Percentiles rank a stretch among this genome's conserved stretches.
These are phyloP conservation scores for Chytriomyces confervae DNA, from an alignment of 192 early-diverging fungal genomes.

Conservation along the genomic window DNA sequence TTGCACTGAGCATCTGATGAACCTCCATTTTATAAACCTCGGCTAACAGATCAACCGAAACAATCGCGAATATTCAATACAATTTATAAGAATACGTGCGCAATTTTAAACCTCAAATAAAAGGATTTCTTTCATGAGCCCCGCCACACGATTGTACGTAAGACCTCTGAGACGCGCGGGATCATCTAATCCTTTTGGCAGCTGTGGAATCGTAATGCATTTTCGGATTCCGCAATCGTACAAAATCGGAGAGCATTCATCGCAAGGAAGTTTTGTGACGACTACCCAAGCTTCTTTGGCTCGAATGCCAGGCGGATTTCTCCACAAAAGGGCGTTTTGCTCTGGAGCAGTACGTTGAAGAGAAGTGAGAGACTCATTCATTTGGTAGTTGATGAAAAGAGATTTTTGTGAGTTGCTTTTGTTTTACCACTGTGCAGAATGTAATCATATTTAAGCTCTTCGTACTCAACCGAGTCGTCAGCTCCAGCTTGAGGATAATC, in stretches of 20 bases:
- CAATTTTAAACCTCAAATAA: slow-evolving; percentile 35
- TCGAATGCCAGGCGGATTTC: slow-evolving; percentile 35
- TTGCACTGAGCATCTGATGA: too few species aligned
- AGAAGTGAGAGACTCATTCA: too few species aligned
- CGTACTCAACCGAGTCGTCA: slow-evolving; percentile 50
- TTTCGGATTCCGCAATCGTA: slow-evolving; percentile 39
- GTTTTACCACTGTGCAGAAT: slow-evolving; percentile 46
- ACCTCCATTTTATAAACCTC: too few species aligned
- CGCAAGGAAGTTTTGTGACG: slow-evolving; percentile 48
- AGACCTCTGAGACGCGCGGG: slow-evolving; percentile 41
- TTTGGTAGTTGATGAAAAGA: too few species aligned
- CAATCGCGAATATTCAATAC: too few species aligned
- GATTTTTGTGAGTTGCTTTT: too few species aligned
- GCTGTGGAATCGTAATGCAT: slow-evolving; percentile 46
- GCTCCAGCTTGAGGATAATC: slow-evolving; percentile 53
- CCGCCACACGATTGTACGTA: slow-evolving; percentile 42
- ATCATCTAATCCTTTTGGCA: slow-evolving; percentile 41
- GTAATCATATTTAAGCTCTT: slow-evolving; percentile 54
- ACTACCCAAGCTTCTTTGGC: slow-evolving; percentile 37
- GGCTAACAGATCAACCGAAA: too few species aligned
- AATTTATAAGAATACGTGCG: too few species aligned
- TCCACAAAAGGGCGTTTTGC: slow-evolving; percentile 50
- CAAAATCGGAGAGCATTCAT: slow-evolving; percentile 51
- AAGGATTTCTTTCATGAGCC: slow-evolving; percentile 37
- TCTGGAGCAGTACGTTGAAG: slow-evolving; percentile 9